Percentiles rank a stretch among this genome's conserved stretches.
Evolutionary conservation across 192 early-diverging fungal species (phyloP).

Genomic region (Dissophora ornata): DNA sequence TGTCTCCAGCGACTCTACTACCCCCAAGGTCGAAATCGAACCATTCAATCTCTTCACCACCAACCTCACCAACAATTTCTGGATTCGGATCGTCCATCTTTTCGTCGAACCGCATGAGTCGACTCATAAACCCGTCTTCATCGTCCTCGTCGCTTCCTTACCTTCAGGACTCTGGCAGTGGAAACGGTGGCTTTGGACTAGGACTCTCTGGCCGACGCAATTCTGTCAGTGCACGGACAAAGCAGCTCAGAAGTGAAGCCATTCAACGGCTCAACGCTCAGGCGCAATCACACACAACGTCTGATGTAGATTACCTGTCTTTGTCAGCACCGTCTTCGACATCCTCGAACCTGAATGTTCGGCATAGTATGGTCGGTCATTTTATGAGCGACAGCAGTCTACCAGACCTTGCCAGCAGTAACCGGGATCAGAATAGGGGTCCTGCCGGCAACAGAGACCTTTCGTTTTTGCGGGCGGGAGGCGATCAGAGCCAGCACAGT

Average conservation of each 20-base stretch:
- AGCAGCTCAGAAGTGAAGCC: slow-evolving; percentile 40
- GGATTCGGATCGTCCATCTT: slow-evolving; percentile 42
- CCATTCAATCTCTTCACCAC: slow-evolving; percentile 52
- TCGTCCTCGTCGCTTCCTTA: slow-evolving; percentile 15
- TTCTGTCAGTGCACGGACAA: slow-evolving; percentile 30
- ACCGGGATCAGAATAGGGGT: neutral
- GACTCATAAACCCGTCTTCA: slow-evolving; percentile 34
- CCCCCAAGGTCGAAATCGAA: slow-evolving; percentile 53
- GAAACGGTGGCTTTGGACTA: slow-evolving; percentile 18
- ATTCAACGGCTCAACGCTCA: slow-evolving; percentile 42
- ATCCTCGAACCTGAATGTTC: neutral
- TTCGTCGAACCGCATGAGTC: slow-evolving; percentile 33
- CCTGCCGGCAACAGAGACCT: slow-evolving; percentile 1
- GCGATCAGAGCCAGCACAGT: slow-evolving; percentile 24
- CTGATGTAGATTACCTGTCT: neutral
- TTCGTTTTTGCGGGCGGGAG: neutral
- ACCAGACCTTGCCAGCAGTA: neutral
- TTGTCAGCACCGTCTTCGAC: slow-evolving; percentile 1
- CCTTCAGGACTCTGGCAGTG: slow-evolving; percentile 12
- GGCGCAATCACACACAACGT: slow-evolving; percentile 8
- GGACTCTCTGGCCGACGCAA: slow-evolving; percentile 23
- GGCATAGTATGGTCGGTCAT: slow-evolving; percentile 11
- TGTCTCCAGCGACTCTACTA: neutral
- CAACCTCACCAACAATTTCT: slow-evolving; percentile 18
- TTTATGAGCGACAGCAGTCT: slow-evolving; percentile 11